These are phyloP conservation scores for Eucalyptus guilfoylei DNA, from an alignment of 345 rosid genomes.

Conservation along the genomic window DNA sequence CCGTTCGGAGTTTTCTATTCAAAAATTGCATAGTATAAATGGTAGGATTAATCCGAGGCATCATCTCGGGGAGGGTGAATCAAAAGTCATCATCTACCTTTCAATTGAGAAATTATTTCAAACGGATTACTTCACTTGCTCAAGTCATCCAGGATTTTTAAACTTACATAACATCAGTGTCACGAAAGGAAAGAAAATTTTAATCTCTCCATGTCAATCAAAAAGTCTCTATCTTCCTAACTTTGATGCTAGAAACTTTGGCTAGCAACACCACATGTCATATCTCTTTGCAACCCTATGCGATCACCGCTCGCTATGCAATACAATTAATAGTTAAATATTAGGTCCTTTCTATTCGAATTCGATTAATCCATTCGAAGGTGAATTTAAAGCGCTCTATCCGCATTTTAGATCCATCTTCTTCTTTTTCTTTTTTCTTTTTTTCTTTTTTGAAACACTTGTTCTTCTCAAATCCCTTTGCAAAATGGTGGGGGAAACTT, in stretches of 20 bases:
- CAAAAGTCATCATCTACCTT: not conserved
- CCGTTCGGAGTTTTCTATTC: not conserved
- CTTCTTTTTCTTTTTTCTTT: not conserved
- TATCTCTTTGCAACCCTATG: not conserved
- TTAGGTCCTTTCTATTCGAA: not conserved
- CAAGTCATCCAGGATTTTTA: not conserved
- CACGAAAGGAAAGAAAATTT: fast-evolving
- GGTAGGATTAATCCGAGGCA: not conserved
- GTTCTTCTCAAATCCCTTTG: not conserved
- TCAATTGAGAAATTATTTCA: not conserved
- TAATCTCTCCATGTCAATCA: not conserved
- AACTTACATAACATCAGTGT: not conserved
- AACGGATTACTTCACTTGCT: not conserved
- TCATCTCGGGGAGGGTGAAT: not conserved
- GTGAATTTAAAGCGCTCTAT: not conserved
- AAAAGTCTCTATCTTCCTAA: not conserved
- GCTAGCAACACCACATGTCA: not conserved
- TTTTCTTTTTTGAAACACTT: not conserved
- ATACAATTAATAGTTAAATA: not conserved
- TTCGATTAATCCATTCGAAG: not conserved
- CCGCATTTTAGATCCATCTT: not conserved
- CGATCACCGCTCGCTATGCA: fast-evolving
- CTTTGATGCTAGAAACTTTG: not conserved
- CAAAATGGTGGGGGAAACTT: not conserved
- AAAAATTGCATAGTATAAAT: not conserved